Conservation (phyloP, 78 protist genomes). For the Blattamonas nauphoetae region DNA sequence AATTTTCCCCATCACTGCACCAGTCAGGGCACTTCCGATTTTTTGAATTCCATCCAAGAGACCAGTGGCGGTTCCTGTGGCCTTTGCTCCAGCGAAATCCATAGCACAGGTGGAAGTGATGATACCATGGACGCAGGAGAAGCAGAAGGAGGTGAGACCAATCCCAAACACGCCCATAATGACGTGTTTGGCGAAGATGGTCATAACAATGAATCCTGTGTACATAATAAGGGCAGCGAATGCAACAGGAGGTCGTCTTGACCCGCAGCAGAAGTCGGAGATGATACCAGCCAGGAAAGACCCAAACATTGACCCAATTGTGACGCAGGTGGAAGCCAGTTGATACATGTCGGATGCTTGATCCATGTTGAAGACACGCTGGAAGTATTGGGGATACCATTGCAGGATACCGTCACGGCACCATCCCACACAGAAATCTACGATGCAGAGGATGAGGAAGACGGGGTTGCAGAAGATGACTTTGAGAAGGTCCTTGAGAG, state of each 20-base stretch:
- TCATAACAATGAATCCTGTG: background rate
- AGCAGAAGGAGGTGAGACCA: slow-evolving; percentile 11
- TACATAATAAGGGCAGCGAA: background rate
- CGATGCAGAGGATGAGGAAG: slow-evolving; percentile 18
- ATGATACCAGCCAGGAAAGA: slow-evolving; percentile 20
- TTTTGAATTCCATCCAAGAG: slow-evolving; percentile 31
- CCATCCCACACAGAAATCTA: slow-evolving; percentile 31
- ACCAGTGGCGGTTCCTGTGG: slow-evolving; percentile 21
- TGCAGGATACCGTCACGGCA: slow-evolving; percentile 28
- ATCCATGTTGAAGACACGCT: background rate
- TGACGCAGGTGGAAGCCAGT: slow-evolving; percentile 4
- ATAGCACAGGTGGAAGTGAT: slow-evolving; percentile 32
- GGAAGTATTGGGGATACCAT: background rate
- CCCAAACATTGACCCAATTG: slow-evolving; percentile 35
- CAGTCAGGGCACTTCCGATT: slow-evolving; percentile 7
- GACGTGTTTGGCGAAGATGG: background rate
- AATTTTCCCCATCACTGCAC: background rate
- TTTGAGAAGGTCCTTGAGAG: background rate
- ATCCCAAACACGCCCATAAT: background rate
- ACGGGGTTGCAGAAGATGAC: slow-evolving; percentile 10
- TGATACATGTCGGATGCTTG: background rate
- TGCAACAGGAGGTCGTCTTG: slow-evolving; percentile 35
- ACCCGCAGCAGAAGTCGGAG: slow-evolving; percentile 24
- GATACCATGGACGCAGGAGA: slow-evolving; percentile 30
- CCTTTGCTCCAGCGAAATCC: slow-evolving; percentile 29